Evolutionary conservation across 2,329 filamentous ascomycete species (phyloP).

Genomic region (Tolypocladium pustulatum): DNA sequence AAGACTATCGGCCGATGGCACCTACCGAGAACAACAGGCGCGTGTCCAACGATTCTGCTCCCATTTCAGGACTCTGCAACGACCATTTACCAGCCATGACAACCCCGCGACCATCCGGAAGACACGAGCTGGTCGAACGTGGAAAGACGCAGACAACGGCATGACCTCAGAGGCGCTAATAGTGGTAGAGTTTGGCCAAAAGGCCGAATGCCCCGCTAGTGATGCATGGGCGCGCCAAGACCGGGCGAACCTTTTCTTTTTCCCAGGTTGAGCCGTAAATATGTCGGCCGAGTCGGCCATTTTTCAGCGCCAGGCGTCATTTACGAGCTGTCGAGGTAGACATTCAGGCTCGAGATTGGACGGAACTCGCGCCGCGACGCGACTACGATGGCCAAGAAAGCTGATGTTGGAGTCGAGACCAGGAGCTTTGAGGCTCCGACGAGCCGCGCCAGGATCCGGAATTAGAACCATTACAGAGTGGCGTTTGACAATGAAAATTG

Average conservation of each 20-base stretch:
- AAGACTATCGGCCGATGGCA: background rate
- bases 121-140: background rate
- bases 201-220: background rate
- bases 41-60: background rate
- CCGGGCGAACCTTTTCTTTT: background rate
- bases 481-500: background rate
- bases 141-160: background rate
- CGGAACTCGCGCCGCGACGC: no score
- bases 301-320: background rate
- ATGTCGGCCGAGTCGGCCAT: background rate
- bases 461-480: background rate
- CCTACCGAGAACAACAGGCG: background rate
- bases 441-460: background rate
- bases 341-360: background rate
- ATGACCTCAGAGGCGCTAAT: background rate
- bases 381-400: background rate
- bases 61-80: background rate
- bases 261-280: background rate
- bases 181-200: background rate
- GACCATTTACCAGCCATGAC: background rate
- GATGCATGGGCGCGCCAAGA: background rate
- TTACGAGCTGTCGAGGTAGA: background rate
- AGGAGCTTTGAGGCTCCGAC: background rate
- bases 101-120: background rate
- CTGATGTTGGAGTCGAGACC: background rate